Base-by-base conservation (phyloP, 2,329 filamentous ascomycete species). In the Beauveria caledonica region DNA sequence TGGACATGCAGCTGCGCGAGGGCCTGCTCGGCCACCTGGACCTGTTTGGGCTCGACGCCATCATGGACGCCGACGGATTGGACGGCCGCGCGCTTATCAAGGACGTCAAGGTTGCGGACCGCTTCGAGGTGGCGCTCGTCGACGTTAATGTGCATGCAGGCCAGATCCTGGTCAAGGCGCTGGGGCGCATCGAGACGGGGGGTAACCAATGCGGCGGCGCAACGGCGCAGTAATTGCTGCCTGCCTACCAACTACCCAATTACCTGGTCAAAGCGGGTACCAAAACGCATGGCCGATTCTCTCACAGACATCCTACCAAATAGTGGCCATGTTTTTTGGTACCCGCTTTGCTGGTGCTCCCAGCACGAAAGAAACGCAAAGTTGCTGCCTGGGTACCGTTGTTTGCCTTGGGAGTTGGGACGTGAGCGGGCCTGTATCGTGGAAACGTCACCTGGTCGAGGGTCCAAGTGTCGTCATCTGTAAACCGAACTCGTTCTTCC, bases 121-220 rank as follows among this genome's bases (percentile, higher is more conserved):
- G 77, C n/a, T 80, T 83, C 62, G 77, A 81, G 63, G 84, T 85
- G 36, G 77, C 80, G 68, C 71, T 87, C 44, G 65, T 63, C n/a
- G 72, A 84, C 63, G 69, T 86, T 62, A 80, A 85, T 64, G 77
- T 82, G 27, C 76, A 80, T 65, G 66, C 68, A 17, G 73, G 73
- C 42, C 69, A 70, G 46, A 74, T 86, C 46, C 63, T 71, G 11
- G 80, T 85, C 62, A 77, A 75, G 70, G 75, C 77, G 11, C 60
- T 80, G 45, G 40, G 60, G 4, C 48, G 48, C 19, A 15, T 57
- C 19, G 39, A 23, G 23, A 27, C 36, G 21, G 11, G 10, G 36
- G 39, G 5, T 17, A 42, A 42, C 15, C n/a, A 33, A 33, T 10
- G 10, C 45, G 15, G 45, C 45, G 5, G 23, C 7, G 23, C 13